These are phyloP conservation scores for Fraxinus excelsior DNA, from an alignment of 257 asterid genomes.

Conservation along the genomic window DNA sequence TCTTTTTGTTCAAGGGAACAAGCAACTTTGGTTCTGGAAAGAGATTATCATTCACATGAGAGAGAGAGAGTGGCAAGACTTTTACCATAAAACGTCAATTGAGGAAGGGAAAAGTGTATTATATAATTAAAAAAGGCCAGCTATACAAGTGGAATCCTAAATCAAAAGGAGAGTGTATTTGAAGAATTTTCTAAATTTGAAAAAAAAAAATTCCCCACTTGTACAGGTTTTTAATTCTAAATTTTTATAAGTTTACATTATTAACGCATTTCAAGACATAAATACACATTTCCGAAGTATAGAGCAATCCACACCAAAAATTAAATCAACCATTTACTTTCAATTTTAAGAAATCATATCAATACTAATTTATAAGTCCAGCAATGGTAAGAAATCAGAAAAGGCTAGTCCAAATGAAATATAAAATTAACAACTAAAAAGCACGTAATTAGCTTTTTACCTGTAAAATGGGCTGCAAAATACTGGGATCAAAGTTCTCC, in stretches of 20 bases:
- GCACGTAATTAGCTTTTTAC: constrained; percentile 36
- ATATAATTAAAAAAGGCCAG: not conserved
- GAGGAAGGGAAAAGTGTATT: not conserved
- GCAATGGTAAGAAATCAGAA: not conserved
- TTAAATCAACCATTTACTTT: no score
- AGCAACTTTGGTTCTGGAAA: no score
- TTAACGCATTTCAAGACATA: not conserved
- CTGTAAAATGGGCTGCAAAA: constrained; percentile 87
- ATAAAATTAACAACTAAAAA: not conserved
- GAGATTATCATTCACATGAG: no score
- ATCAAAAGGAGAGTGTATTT: not conserved
- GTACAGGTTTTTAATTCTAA: not conserved
- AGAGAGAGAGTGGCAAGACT: no score
- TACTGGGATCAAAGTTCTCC: constrained; percentile 76
- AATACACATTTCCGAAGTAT: no score
- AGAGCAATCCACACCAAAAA: no score
- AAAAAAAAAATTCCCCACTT: not conserved
- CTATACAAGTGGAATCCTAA: not conserved
- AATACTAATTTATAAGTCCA: not conserved
- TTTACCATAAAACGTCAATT: not conserved
- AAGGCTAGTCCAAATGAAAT: not conserved
- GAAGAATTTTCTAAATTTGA: not conserved
- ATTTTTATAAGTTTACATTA: no score
- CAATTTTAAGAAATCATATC: not conserved
- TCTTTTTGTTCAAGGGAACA: no score